A percentile compares a stretch with the other conserved stretches of the same genome.
These are phyloP conservation scores for Fusarium cicatricum DNA, from an alignment of 2,329 filamentous ascomycete genomes.

Conservation along the genomic window DNA sequence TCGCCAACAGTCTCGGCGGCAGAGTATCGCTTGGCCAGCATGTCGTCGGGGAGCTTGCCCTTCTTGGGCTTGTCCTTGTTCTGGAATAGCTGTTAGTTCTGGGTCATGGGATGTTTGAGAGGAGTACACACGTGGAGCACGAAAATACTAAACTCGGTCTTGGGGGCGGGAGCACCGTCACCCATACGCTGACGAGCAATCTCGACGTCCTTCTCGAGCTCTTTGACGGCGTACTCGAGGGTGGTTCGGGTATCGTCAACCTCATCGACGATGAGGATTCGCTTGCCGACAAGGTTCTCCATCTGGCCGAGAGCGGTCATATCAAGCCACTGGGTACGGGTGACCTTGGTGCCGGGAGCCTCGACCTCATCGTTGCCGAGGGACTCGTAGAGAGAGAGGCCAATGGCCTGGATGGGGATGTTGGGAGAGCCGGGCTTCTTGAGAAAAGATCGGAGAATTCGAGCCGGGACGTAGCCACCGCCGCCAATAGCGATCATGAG, in stretches of 20 bases:
- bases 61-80: slow-evolving; percentile 99
- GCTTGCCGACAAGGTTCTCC: slow-evolving; percentile 55
- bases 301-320: slow-evolving; percentile 79
- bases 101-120: fast-evolving
- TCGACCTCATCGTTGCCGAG: slow-evolving; percentile 72
- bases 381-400: slow-evolving; percentile 94
- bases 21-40: slow-evolving; percentile 80
- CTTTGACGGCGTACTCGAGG: slow-evolving; percentile 90
- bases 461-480: slow-evolving; percentile 94
- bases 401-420: slow-evolving; percentile 99
- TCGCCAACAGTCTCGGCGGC: slow-evolving; percentile 91
- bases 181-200: slow-evolving; percentile 77
- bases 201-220: slow-evolving; percentile 95
- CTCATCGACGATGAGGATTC: slow-evolving; percentile 55
- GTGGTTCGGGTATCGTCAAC: slow-evolving; percentile 96
- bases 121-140: slow-evolving; percentile 80
- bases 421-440: slow-evolving; percentile 87
- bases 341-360: slow-evolving; percentile 87
- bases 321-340: slow-evolving; percentile 97
- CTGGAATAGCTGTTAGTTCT: slow-evolving; percentile 50
- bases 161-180: slow-evolving; percentile 58
- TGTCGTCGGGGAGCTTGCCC: slow-evolving; percentile 79
- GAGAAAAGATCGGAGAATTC: slow-evolving; percentile 97
- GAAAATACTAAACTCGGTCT: slow-evolving; percentile 93
- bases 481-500: slow-evolving; percentile 99